A percentile compares a stretch with the other conserved stretches of the same genome.
Evolutionary conservation across 257 asterid genomes (phyloP).

Genomic region (Striga asiatica): DNA sequence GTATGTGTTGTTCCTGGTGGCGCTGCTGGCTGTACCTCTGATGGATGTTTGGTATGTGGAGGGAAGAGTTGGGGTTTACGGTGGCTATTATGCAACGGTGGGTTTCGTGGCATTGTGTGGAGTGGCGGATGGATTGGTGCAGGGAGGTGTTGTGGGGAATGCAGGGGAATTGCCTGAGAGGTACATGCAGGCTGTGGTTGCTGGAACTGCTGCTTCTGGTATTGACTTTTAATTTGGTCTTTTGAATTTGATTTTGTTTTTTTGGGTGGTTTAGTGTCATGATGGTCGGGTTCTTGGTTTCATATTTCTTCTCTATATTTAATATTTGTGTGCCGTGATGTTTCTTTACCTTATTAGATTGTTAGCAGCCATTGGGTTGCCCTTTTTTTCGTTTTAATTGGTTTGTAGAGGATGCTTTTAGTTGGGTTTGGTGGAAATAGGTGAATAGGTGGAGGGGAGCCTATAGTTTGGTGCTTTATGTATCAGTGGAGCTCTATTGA

Average conservation of each 20-base stretch:
- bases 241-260: not conserved
- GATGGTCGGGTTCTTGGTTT: not conserved
- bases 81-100: slow-evolving; percentile 55
- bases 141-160: slow-evolving; percentile 75
- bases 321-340: not conserved
- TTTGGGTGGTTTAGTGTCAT: not conserved
- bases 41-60: slow-evolving; percentile 60
- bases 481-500: not conserved
- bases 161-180: slow-evolving; percentile 91
- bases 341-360: not conserved
- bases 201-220: slow-evolving; percentile 98
- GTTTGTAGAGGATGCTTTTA: not conserved
- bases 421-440: not conserved
- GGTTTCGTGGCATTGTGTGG: slow-evolving; percentile 53
- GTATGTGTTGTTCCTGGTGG: slow-evolving; percentile 37
- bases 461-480: too few species aligned
- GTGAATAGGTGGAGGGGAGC: not conserved
- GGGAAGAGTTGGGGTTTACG: slow-evolving; percentile 62
- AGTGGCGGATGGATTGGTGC: slow-evolving; percentile 82
- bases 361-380: too few species aligned
- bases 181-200: slow-evolving; percentile 89
- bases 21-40: slow-evolving; percentile 63
- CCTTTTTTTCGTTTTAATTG: not conserved
- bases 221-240: not conserved
- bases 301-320: too few species aligned